Conservation (phyloP, 176 grass and related monocot species). For the Eleusine indica region DNA sequence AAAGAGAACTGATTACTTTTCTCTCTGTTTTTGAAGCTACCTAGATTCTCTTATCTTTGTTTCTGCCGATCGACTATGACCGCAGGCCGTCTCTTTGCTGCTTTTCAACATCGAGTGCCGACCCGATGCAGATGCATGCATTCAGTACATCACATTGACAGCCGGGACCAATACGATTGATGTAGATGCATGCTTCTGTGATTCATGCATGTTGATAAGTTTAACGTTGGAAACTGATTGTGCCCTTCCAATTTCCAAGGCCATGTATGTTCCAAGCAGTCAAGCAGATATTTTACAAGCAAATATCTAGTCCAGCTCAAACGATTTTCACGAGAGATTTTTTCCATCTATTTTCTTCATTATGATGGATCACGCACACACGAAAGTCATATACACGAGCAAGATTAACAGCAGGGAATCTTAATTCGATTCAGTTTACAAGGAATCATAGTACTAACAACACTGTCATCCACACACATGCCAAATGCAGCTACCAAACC, state of each 20-base stretch:
- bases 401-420: background rate
- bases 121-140: conserved; percentile 4
- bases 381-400: background rate
- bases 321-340: background rate
- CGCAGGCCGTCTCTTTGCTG: background rate
- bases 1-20: background rate
- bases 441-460: background rate
- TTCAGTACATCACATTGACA: background rate
- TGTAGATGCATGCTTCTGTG: background rate
- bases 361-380: background rate
- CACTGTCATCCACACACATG: background rate
- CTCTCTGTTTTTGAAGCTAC: background rate
- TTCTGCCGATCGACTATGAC: background rate
- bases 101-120: background rate
- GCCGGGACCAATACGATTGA: background rate
- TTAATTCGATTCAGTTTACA: background rate
- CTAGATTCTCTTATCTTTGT: background rate
- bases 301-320: background rate
- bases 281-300: background rate
- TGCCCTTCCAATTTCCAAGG: background rate
- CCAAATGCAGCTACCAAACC: background rate
- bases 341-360: too few relatives aligned
- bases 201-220: background rate
- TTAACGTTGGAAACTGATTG: background rate
- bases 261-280: background rate